These are phyloP conservation scores for Cystobasidium slooffiae DNA, from an alignment of 1,284 basidiomycete genomes.

Conservation along the genomic window DNA sequence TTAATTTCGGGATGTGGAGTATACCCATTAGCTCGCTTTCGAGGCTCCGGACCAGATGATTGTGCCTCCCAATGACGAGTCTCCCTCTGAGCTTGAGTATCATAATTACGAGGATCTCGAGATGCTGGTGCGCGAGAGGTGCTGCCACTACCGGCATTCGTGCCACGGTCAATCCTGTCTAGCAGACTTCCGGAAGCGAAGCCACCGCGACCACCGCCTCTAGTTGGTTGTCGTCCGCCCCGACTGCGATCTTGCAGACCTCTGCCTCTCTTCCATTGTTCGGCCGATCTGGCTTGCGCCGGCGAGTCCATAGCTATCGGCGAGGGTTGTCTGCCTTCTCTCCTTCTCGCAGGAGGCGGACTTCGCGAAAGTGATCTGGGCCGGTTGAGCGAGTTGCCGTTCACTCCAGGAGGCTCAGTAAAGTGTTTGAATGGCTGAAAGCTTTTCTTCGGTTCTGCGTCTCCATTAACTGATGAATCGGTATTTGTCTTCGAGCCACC, in stretches of 20 bases:
- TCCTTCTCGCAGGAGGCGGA: slow-evolving; percentile 12
- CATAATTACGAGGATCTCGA: slow-evolving; percentile 4
- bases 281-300: slow-evolving; percentile 2
- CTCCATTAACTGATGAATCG: not conserved
- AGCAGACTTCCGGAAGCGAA: slow-evolving; percentile 20
- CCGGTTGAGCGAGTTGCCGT: slow-evolving; percentile 2
- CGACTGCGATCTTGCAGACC: slow-evolving; percentile 5
- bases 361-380: slow-evolving; percentile 19
- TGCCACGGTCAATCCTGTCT: slow-evolving; percentile 15
- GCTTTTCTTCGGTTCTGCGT: not conserved
- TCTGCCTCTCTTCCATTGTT: not conserved
- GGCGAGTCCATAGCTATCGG: slow-evolving; percentile 20
- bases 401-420: not conserved
- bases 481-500: not conserved
- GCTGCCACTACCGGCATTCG: not conserved
- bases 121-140: not conserved
- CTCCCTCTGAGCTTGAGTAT: not conserved
- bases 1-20: not conserved
- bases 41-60: too few relatives aligned
- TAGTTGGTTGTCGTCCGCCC: not conserved
- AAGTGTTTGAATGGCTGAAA: slow-evolving; percentile 36
- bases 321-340: slow-evolving; percentile 16
- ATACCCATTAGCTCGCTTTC: not conserved
- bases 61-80: not conserved
- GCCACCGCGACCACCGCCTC: not conserved